A percentile compares a stretch with the other conserved stretches of the same genome.
These are phyloP conservation scores for Bacidia rubella DNA, from an alignment of 495 filamentous ascomycete species.

Conservation along the genomic window DNA sequence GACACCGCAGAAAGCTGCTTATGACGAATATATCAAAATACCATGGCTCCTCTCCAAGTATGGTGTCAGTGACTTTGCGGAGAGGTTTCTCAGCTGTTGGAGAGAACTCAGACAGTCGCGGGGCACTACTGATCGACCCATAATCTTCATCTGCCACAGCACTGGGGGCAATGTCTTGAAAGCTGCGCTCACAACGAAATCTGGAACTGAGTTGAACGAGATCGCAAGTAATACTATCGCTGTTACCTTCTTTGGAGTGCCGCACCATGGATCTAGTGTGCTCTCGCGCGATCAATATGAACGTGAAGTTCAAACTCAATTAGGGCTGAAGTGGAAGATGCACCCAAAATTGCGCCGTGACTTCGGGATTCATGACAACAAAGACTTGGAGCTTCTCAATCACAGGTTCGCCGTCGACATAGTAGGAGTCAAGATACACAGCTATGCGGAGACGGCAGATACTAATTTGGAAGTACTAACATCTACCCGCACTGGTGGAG, in stretches of 20 bases:
- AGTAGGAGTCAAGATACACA: conserved; percentile 52
- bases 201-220: conserved; percentile 10
- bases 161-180: conserved; percentile 41
- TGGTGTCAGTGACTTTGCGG: conserved; percentile 14
- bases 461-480: conserved; percentile 37
- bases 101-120: conserved; percentile 1
- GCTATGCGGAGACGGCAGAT: conserved; percentile 51
- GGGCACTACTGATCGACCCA: conserved; percentile 27
- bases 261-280: conserved; percentile 53
- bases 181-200: conserved; percentile 24
- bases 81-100: conserved; percentile 7
- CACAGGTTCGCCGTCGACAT: conserved; percentile 45
- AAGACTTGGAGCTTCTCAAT: conserved; percentile 34
- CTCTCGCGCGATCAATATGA: conserved; percentile 43
- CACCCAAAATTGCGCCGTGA: conserved; percentile 35
- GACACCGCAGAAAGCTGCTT: background rate
- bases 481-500: conserved; percentile 18
- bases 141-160: conserved; percentile 54
- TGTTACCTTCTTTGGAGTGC: conserved; percentile 48
- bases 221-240: conserved; percentile 46
- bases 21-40: background rate
- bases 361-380: conserved; percentile 34
- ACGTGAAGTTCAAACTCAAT: conserved; percentile 37
- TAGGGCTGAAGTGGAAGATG: conserved; percentile 41
- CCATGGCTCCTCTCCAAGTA: background rate